phyloP scores from a whole-genome alignment of 495 filamentous ascomycete species.

The Penicillium macrosclerotiorum region DNA sequence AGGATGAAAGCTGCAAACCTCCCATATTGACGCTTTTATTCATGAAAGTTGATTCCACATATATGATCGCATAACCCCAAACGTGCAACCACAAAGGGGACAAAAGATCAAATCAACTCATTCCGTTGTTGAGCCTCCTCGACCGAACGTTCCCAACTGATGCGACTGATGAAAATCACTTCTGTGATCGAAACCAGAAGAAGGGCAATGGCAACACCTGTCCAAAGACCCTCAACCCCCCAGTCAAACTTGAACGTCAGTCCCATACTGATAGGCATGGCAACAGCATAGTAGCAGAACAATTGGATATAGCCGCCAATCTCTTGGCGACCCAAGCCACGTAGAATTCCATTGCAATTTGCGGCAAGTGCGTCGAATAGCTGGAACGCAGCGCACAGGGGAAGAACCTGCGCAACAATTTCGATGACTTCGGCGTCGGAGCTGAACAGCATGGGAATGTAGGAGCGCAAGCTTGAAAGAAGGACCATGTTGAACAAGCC shows the following conservation, averaged over 20 bases:
- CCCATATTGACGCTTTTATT: too few relatives aligned
- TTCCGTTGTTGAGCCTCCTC: slow-evolving; percentile 72
- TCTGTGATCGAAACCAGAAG: slow-evolving; percentile 64
- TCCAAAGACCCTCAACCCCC: slow-evolving; percentile 77
- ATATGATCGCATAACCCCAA: too few relatives aligned
- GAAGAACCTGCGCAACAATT: slow-evolving; percentile 69
- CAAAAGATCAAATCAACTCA: slow-evolving; percentile 45
- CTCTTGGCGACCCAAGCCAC: slow-evolving; percentile 81
- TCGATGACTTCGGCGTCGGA: slow-evolving; percentile 74
- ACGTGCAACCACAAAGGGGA: too few relatives aligned
- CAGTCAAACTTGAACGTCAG: slow-evolving; percentile 70
- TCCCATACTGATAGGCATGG: slow-evolving; percentile 78
- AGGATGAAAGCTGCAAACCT: too few relatives aligned
- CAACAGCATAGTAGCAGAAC: slow-evolving; percentile 80
- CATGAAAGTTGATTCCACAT: too few relatives aligned
- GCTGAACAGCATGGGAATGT: slow-evolving; percentile 78
- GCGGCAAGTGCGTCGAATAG: slow-evolving; percentile 78
- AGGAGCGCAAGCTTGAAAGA: slow-evolving; percentile 58
- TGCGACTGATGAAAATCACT: slow-evolving; percentile 59
- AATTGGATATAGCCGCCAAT: slow-evolving; percentile 87
- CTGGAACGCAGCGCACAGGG: slow-evolving; percentile 82
- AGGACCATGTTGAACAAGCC: slow-evolving; percentile 74
- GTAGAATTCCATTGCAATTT: slow-evolving; percentile 76
- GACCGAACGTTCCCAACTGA: slow-evolving; percentile 72
- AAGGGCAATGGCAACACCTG: slow-evolving; percentile 71